A percentile compares a stretch with the other conserved stretches of the same genome.
phyloP scores from a whole-genome alignment of 495 filamentous ascomycete species.

The Massariosphaeria phaeospora region DNA sequence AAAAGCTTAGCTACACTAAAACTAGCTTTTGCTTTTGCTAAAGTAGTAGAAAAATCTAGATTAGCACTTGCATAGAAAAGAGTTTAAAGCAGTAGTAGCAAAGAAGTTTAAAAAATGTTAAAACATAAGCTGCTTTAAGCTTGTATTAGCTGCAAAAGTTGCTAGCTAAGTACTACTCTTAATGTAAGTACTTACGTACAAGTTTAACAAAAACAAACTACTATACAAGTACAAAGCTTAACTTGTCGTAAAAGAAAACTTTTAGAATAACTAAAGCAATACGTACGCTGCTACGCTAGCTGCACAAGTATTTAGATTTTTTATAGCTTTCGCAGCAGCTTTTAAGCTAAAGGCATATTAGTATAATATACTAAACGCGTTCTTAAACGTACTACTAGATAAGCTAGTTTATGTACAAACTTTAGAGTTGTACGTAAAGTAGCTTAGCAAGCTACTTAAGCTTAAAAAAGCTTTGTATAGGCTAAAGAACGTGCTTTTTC shows the following conservation, averaged over 20 bases:
- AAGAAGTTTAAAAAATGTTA: neutral
- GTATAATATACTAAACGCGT: conserved; percentile 10
- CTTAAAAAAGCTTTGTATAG: conserved; percentile 17
- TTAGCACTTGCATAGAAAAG: neutral
- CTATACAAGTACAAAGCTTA: conserved; percentile 14
- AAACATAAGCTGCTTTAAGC: conserved; percentile 5
- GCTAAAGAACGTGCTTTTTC: conserved; percentile 10
- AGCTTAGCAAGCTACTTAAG: neutral
- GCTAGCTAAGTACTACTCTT: conserved; percentile 17
- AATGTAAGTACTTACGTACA: conserved; percentile 25
- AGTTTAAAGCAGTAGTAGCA: neutral
- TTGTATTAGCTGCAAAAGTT: neutral
- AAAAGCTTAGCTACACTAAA: neutral
- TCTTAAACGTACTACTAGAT: neutral
- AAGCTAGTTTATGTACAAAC: neutral
- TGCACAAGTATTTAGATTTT: conserved; percentile 2
- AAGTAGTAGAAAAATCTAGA: neutral
- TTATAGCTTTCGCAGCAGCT: conserved; percentile 6
- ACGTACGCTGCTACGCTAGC: conserved; percentile 19
- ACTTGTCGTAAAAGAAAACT: conserved; percentile 10
- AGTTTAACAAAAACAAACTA: conserved; percentile 20
- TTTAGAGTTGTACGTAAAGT: neutral
- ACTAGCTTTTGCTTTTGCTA: neutral
- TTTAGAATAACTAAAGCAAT: neutral
- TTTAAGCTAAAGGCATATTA: conserved; percentile 6